Base-by-base conservation (phyloP, 805 yeast genomes). In the Pichia heedii region DNA sequence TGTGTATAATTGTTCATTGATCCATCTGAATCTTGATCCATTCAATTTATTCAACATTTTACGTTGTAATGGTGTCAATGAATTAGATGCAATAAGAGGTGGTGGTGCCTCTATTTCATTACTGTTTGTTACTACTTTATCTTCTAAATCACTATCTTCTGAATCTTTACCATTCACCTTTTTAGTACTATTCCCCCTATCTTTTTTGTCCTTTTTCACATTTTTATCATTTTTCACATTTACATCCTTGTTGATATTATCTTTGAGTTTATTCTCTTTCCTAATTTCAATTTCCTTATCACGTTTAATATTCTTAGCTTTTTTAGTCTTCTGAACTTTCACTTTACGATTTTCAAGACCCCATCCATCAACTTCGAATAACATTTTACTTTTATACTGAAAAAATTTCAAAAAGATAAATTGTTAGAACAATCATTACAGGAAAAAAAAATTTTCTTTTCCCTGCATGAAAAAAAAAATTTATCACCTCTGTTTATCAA, bases 11-110 rank as follows among this genome's bases (percentile, higher is more conserved):
- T 90, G 95, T 63, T 93, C 98, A 60, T 93, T 93, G 58, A 93
- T 93, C 97, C 97, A 93, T 61, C 99, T 74, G 67, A 93, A 93
- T 53, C 98, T 70, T 1, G 97, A 87, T 0, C 99, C 99, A 2
- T 94, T 78, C 35, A 93, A 73, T 60, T 93, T 93, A 37, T 85
- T 87, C 80, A 87, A 78, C 97, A 93, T 90, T 58, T 93, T 93
- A 55, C 84, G 84, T 63, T 93, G 99, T 50, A 89, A 65, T 16
- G 96, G 94, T 0, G 96, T 86, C 42, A 89, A 65, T 37, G 79
- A 76, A 5, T 38, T 30, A 22, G 48, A 44, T 32, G 49, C 48
- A 29, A 50, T 46, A 4, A 59, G 44, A 7, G 33, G 43, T 15
- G 42, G 41, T 22, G 52, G 51, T 12, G 46, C 40, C 34, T 49